Percentiles rank a stretch among this genome's conserved stretches.
phyloP scores from a whole-genome alignment of 2,329 filamentous ascomycete genomes.

The Xylariales sp. region DNA sequence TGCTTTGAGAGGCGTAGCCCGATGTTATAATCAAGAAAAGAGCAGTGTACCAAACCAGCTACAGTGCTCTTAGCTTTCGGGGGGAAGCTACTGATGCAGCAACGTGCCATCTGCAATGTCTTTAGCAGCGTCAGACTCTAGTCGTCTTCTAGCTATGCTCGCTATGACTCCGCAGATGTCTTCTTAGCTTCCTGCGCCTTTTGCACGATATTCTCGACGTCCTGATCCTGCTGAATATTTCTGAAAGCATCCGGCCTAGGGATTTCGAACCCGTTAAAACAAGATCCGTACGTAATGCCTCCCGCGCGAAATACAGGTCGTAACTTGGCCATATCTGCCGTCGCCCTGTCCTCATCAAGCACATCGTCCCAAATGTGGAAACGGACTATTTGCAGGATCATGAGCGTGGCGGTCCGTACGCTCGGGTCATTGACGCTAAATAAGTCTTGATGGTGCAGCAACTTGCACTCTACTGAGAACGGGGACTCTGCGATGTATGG shows the following conservation, averaged over 20 bases:
- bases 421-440: constrained; percentile 2
- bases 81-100: no score
- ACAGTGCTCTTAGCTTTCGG: no score
- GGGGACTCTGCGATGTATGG: constrained; percentile 11
- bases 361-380: constrained; percentile 13
- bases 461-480: constrained; percentile 11
- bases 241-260: constrained; percentile 11
- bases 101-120: no score
- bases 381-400: constrained; percentile 8
- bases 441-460: constrained; percentile 11
- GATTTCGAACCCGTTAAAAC: constrained; percentile 10
- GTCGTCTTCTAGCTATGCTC: no score
- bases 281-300: constrained; percentile 12
- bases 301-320: constrained; percentile 9
- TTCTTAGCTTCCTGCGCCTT: neutral
- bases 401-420: constrained; percentile 7
- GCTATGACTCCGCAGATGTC: neutral
- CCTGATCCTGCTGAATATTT: constrained; percentile 3
- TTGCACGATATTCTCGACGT: constrained; percentile 4
- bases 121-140: no score
- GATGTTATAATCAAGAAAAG: no score
- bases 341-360: constrained; percentile 6
- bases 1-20: no score
- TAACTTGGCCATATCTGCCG: constrained; percentile 4
- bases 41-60: no score